Percentiles rank a stretch among this genome's conserved stretches.
Evolutionary conservation across 2,329 filamentous ascomycete genomes (phyloP).

Genomic region (Talaromyces rugulosus): DNA sequence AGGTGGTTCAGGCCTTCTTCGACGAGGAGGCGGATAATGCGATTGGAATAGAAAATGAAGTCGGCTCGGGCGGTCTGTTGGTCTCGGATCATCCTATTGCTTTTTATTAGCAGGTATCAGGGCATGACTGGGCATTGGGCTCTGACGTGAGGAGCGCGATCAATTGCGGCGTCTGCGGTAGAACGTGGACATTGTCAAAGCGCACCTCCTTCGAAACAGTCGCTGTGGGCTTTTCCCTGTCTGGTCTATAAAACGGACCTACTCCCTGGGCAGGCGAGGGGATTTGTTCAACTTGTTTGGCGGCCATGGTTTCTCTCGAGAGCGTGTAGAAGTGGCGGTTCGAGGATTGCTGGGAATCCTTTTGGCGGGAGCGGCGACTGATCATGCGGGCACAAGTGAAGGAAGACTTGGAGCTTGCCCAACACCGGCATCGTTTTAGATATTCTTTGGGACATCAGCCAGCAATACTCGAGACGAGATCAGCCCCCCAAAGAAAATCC

Average conservation of each 20-base stretch:
- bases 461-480: neutral
- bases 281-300: slow-evolving; percentile 19
- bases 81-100: slow-evolving; percentile 83
- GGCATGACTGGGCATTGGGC: slow-evolving; percentile 4
- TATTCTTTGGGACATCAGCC: neutral
- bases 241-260: slow-evolving; percentile 72
- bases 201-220: slow-evolving; percentile 81
- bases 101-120: slow-evolving; percentile 12
- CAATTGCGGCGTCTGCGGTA: slow-evolving; percentile 91
- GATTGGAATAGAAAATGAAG: slow-evolving; percentile 99
- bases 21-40: slow-evolving; percentile 92
- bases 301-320: slow-evolving; percentile 1
- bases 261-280: slow-evolving; percentile 60
- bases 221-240: slow-evolving; percentile 75
- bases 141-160: slow-evolving; percentile 95
- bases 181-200: slow-evolving; percentile 82
- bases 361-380: neutral
- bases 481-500: neutral
- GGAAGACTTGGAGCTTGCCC: neutral
- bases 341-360: neutral
- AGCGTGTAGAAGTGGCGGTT: neutral
- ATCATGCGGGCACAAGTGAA: neutral
- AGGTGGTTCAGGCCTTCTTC: slow-evolving; percentile 97
- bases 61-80: slow-evolving; percentile 85
- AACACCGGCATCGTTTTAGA: neutral